Conservation (phyloP, 2,329 filamentous ascomycete species). For the Pyrenophora teres region DNA sequence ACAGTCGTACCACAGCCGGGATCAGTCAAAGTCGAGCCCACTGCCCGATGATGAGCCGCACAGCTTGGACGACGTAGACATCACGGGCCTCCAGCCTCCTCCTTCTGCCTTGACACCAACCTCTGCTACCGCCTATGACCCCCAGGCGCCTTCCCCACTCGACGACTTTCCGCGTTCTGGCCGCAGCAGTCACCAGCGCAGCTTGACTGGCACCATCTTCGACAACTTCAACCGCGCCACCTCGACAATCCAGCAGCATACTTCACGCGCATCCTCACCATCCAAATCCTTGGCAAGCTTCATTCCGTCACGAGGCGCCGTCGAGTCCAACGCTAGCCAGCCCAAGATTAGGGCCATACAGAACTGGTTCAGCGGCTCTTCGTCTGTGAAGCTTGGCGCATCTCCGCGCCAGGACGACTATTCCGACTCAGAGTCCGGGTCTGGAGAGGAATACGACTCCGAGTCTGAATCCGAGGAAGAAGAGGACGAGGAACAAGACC, state of each 20-base stretch:
- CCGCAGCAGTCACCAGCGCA: constrained; percentile 38
- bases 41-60: constrained; percentile 22
- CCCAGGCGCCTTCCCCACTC: constrained; percentile 37
- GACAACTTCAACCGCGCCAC: constrained; percentile 47
- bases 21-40: constrained; percentile 29
- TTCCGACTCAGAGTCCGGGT: constrained; percentile 35
- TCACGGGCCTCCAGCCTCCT: constrained; percentile 36
- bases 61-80: constrained; percentile 43
- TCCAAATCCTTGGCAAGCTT: constrained; percentile 48
- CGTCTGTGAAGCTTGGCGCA: constrained; percentile 54
- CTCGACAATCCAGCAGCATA: constrained; percentile 46
- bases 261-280: constrained; percentile 46
- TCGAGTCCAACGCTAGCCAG: constrained; percentile 40
- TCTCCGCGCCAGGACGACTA: constrained; percentile 34
- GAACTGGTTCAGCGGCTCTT: constrained; percentile 60
- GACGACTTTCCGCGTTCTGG: constrained; percentile 30
- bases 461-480: constrained; percentile 25
- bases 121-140: constrained; percentile 41
- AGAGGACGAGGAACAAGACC: constrained; percentile 30
- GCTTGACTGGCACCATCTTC: constrained; percentile 44
- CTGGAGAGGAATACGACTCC: constrained; percentile 33
- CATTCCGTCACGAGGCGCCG: constrained; percentile 40
- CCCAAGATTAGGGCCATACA: constrained; percentile 47
- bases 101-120: constrained; percentile 41
- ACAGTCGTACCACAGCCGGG: constrained; percentile 27